These are phyloP conservation scores for Diaporthe sp. DNA, from an alignment of 2,329 filamentous ascomycete species.

Conservation along the genomic window DNA sequence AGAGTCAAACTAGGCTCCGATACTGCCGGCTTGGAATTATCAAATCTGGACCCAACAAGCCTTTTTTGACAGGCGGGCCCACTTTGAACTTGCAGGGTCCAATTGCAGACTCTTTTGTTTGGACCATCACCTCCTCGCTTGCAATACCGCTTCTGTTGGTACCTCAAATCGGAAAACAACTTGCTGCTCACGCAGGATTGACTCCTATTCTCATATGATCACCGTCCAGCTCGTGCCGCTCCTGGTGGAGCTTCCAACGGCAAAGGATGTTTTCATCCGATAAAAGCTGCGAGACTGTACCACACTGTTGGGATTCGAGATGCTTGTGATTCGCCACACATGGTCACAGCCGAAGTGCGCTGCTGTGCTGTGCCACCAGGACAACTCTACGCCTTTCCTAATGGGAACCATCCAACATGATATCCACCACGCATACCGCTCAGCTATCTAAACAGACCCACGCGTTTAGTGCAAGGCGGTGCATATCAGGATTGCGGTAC, in stretches of 20 bases:
- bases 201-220: not conserved
- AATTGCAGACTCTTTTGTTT: not conserved
- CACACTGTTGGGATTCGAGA: not conserved
- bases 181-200: not conserved
- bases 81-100: not conserved
- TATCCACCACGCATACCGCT: constrained; percentile 4
- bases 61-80: not conserved
- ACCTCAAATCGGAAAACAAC: not conserved
- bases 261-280: not conserved
- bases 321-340: not conserved
- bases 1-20: not conserved
- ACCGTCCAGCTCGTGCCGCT: not conserved
- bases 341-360: not conserved
- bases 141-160: not conserved
- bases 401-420: constrained; percentile 4
- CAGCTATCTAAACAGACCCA: constrained; percentile 5
- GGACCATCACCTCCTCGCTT: not conserved
- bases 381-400: not conserved
- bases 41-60: constrained; percentile 14
- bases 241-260: not conserved
- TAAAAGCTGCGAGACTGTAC: not conserved
- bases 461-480: not conserved
- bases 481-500: not conserved
- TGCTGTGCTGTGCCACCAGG: constrained; percentile 6
- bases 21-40: constrained; percentile 1